phyloP scores from a whole-genome alignment of 495 filamentous ascomycete genomes.

The Tuber umbilicatum region DNA sequence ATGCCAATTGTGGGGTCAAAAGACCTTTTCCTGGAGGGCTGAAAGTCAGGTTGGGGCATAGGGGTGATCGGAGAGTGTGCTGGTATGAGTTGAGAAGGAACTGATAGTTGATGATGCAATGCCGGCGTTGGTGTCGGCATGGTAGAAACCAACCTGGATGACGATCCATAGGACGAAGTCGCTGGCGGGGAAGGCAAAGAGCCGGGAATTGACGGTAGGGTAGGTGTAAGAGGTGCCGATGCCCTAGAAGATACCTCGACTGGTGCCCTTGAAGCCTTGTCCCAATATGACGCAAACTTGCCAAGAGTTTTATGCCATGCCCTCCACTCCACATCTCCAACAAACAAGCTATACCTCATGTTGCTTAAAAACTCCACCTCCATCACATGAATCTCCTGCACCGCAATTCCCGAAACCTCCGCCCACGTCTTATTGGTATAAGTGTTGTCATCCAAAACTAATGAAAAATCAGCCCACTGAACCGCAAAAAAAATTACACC shows the following conservation, averaged over 20 bases:
- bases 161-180: slow-evolving; percentile 27
- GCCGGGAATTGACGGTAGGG: slow-evolving; percentile 30
- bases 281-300: slow-evolving; percentile 73
- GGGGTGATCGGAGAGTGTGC: slow-evolving; percentile 32
- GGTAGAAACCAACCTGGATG: slow-evolving; percentile 12
- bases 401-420: slow-evolving; percentile 90
- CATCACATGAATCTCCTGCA: slow-evolving; percentile 96
- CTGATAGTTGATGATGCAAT: slow-evolving; percentile 22
- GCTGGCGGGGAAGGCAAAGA: slow-evolving; percentile 33
- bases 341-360: slow-evolving; percentile 87
- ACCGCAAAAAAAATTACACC: slow-evolving; percentile 20
- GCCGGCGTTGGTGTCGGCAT: slow-evolving; percentile 14
- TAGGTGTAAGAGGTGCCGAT: slow-evolving; percentile 18
- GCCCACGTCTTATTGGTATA: slow-evolving; percentile 99
- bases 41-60: slow-evolving; percentile 38
- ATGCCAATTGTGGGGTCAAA: slow-evolving; percentile 37
- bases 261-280: slow-evolving; percentile 44
- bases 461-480: slow-evolving; percentile 8
- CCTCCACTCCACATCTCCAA: slow-evolving; percentile 68
- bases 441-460: slow-evolving; percentile 94
- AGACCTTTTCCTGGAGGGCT: slow-evolving; percentile 37
- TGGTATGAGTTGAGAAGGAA: slow-evolving; percentile 32
- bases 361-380: slow-evolving; percentile 99
- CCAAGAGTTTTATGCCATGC: slow-evolving; percentile 75
- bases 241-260: slow-evolving; percentile 32